These are phyloP conservation scores for Didymellaceae sp. DNA, from an alignment of 2,329 filamentous ascomycete species.

Conservation along the genomic window DNA sequence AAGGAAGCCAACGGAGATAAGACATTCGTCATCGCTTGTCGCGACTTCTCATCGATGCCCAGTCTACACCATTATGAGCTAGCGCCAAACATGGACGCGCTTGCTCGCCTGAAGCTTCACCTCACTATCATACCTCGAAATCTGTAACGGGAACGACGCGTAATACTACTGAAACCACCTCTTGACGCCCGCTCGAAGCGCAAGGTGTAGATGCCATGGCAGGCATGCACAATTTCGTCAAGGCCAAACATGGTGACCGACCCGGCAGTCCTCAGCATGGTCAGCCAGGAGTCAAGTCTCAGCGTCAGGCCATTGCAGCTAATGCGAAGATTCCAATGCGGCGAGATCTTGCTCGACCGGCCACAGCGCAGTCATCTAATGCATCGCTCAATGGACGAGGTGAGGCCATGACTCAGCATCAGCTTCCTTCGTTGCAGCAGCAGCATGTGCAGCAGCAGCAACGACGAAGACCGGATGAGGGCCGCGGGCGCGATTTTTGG, in stretches of 20 bases:
- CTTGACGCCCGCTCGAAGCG: neutral
- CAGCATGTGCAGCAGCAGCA: slow-evolving; percentile 23
- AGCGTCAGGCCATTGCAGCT: slow-evolving; percentile 27
- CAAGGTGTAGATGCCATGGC: neutral
- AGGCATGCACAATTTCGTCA: slow-evolving; percentile 33
- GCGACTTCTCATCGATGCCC: slow-evolving; percentile 12
- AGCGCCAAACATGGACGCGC: slow-evolving; percentile 31
- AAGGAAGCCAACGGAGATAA: slow-evolving; percentile 35
- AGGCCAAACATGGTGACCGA: slow-evolving; percentile 11
- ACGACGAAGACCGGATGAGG: slow-evolving; percentile 22
- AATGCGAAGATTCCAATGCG: slow-evolving; percentile 31
- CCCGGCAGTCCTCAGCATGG: slow-evolving; percentile 7
- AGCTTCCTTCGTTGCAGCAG: slow-evolving; percentile 21
- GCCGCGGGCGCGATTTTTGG: slow-evolving; percentile 32
- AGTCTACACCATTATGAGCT: slow-evolving; percentile 17
- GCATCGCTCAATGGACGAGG: slow-evolving; percentile 12
- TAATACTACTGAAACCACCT: neutral
- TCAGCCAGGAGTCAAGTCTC: slow-evolving; percentile 9
- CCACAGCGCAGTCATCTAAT: slow-evolving; percentile 6
- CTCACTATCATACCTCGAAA: slow-evolving; percentile 22
- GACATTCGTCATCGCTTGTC: slow-evolving; percentile 38
- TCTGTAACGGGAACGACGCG: slow-evolving; percentile 13
- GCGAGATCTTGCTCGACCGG: slow-evolving; percentile 18
- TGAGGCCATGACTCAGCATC: slow-evolving; percentile 20
- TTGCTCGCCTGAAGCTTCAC: slow-evolving; percentile 33